Base-by-base conservation (phyloP, 164 flowering plant species). In the Echeveria elegans region DNA sequence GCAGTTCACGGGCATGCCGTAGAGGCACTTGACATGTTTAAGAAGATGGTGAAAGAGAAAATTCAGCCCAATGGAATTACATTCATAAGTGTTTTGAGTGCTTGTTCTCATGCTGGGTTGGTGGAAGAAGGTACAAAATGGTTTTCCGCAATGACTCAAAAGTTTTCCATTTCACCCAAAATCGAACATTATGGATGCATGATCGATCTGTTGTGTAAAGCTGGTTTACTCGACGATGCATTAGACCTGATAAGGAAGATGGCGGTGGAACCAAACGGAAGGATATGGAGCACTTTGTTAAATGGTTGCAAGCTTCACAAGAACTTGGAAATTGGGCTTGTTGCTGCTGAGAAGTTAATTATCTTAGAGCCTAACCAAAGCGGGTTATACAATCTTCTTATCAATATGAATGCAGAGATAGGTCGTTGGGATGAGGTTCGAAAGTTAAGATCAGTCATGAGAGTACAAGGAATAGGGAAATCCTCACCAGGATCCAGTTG, bases 111-210 rank as follows among this genome's bases (percentile, higher is more conserved):
- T 72, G 87, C 85, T 18, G 90, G 97, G 61, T 69, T 87, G 2
- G 87, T 86, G 29, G 86, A 84, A 72, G 87, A 85, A 75, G 97
- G 96, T 10, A 78, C 75, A 0, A 52, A 66, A 63, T 74, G 70
- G 61, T 87, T 88, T 60, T 43, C 15, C 2, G 81, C 81, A 72
- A 90, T 90, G 97, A 76, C 71, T n/a, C 41, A 18, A 16, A 75
- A 76, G 19, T 82, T 77, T 50, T 71, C 59, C 6, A 81, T 88
- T 40, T 4, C 50, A 69, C 87, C 97, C 16, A 78, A 67, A 64
- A 65, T 87, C 7, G 82, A 82, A 69, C 97, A 90, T 73, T 88
- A 88, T 19, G 96, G 97, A 14, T 90, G 96, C 77, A 77, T 90
- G 84, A 82, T 90, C 66, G 97, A 87, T 81, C 83, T 90, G 18